Conservation (phyloP, 495 filamentous ascomycete species). For the Rostrohypoxylon terebratum region DNA sequence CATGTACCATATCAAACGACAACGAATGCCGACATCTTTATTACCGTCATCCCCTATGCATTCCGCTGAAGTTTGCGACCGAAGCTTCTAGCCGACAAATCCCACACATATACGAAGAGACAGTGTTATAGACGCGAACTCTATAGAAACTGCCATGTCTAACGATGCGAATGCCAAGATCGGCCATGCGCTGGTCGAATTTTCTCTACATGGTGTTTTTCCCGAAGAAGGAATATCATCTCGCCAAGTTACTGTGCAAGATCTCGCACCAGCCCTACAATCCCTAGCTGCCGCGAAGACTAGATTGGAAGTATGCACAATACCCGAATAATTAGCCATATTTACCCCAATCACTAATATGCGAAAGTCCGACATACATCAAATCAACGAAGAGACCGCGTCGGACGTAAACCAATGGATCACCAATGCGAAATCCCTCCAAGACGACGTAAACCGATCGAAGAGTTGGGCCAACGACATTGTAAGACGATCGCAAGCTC, state of each 20-base stretch:
- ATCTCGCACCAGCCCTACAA: slow-evolving; percentile 71
- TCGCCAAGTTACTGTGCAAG: slow-evolving; percentile 67
- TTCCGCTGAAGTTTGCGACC: not conserved
- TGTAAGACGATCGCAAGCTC: slow-evolving; percentile 74
- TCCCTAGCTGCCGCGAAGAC: slow-evolving; percentile 73
- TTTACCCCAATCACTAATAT: slow-evolving; percentile 16
- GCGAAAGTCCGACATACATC: slow-evolving; percentile 73
- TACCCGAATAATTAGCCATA: not conserved
- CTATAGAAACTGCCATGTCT: slow-evolving; percentile 35
- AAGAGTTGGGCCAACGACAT: slow-evolving; percentile 79
- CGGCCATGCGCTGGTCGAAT: slow-evolving; percentile 76
- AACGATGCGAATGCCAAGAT: slow-evolving; percentile 53
- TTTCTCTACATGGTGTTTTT: slow-evolving; percentile 76
- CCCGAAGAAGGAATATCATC: slow-evolving; percentile 80
- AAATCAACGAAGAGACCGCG: slow-evolving; percentile 76
- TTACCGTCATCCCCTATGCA: slow-evolving; percentile 10
- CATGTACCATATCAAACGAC: not conserved
- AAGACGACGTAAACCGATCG: slow-evolving; percentile 80
- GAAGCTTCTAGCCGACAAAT: not conserved
- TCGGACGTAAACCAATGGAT: slow-evolving; percentile 88
- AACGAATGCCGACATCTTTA: slow-evolving; percentile 7
- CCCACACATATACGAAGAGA: not conserved
- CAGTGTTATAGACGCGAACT: not conserved
- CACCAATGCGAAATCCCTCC: slow-evolving; percentile 81
- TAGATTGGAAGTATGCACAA: slow-evolving; percentile 70